Evolutionary conservation across 345 rosid genomes (phyloP).

Genomic region (Xanthoceras sorbifolium): DNA sequence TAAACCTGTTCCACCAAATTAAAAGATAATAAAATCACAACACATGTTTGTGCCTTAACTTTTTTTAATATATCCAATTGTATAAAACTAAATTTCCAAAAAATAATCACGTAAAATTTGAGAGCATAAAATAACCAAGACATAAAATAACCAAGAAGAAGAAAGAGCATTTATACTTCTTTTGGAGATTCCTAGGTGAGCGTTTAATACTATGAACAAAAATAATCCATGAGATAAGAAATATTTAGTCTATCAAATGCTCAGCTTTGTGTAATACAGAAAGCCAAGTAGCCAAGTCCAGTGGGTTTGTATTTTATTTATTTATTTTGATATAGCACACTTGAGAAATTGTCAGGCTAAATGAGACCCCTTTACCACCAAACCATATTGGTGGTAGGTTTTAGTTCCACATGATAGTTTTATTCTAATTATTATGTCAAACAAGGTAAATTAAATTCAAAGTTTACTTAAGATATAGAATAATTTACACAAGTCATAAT

Average conservation of each 20-base stretch:
- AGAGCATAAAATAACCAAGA: background rate
- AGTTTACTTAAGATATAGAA: no score
- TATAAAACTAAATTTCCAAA: constrained; percentile 1
- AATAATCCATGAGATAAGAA: no score
- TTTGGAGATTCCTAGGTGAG: background rate
- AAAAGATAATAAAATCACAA: background rate
- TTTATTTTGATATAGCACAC: no score
- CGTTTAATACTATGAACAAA: background rate
- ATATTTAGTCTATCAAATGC: no score
- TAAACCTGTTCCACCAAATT: constrained; percentile 45
- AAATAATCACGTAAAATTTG: background rate
- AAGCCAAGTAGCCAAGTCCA: background rate
- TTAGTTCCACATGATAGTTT: background rate
- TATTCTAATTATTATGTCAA: background rate
- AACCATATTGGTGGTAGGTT: no score
- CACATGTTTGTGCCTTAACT: background rate
- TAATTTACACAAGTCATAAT: no score
- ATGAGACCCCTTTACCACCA: no score
- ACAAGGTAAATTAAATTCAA: background rate
- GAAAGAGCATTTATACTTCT: background rate
- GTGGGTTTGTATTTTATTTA: no score
- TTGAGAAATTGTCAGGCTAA: no score
- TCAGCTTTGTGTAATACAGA: no score
- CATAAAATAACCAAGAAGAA: background rate
- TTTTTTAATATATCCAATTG: background rate